Base-by-base conservation (phyloP, 164 flowering plant species). In the Cinnamomum micranthum region DNA sequence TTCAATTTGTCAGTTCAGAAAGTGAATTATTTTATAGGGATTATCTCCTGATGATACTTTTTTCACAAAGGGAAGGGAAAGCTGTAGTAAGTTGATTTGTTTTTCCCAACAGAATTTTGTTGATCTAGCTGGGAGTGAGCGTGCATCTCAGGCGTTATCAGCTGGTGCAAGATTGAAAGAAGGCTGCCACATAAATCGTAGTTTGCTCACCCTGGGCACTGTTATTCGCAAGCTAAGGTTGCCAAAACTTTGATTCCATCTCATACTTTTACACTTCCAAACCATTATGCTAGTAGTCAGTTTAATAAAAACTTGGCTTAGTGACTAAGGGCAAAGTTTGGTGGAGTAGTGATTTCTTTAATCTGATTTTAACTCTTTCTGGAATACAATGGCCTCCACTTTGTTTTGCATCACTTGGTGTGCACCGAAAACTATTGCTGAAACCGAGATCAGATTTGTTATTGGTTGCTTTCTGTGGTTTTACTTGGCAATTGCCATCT, bases 61-160 rank as follows among this genome's bases (percentile, higher is more conserved):
- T 55, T 55, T 20, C 17, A 20, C 28, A 41, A 41, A 41, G 71
- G 47, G 24, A n/a, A 15, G 3, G 71, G 72, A 52, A 70, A 47
- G 62, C 7, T 19, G 20, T 52, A 70, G 31, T 70, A 50, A 70
- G 62, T 50, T 24, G 23, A 50, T 25, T 15, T 64, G 67, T 64
- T 23, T 55, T 35, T 68, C 5, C 55, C 50, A 23, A 52, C 85
- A 96, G 99, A 89, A 90, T 80, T 96, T 96, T 83, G 93, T 96
- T 76, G 99, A 96, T 87, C 90, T 96, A 73, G 99, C 99, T 0
- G 99, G 99, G 27, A 96, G 99, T 81, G 99, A 96, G 80, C 97
- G 98, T 72, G 95, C 98, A 65, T 92, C 97, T 78, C 99, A 94
- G 81, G 81, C 97, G 73, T 69, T 84, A 69, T 87, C 95, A 72